phyloP scores from a whole-genome alignment of 1,284 basidiomycete genomes.

The Malassezia nana region DNA sequence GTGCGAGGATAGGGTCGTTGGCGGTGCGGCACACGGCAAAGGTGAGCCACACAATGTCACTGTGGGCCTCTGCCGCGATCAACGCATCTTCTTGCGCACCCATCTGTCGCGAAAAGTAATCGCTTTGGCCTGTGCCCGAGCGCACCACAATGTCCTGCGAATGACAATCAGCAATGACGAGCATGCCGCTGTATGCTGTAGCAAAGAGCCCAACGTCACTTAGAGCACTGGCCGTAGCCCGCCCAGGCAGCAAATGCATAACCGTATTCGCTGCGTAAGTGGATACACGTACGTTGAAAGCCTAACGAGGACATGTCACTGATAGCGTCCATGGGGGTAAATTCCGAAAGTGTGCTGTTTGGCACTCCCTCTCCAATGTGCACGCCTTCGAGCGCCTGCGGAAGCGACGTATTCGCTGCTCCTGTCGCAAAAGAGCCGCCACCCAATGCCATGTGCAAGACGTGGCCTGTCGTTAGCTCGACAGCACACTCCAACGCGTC shows the following conservation, averaged over 20 bases:
- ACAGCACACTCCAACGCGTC: slow-evolving; percentile 33
- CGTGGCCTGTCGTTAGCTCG: slow-evolving; percentile 27
- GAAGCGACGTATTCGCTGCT: neutral
- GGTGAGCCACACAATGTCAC: slow-evolving; percentile 23
- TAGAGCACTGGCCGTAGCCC: slow-evolving; percentile 24
- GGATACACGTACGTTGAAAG: slow-evolving; percentile 25
- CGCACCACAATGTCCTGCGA: slow-evolving; percentile 33
- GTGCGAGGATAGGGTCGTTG: slow-evolving; percentile 27
- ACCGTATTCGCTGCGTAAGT: slow-evolving; percentile 23
- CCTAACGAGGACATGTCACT: slow-evolving; percentile 24
- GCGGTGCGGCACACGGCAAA: slow-evolving; percentile 33
- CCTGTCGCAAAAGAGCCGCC: neutral
- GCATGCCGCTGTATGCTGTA: slow-evolving; percentile 29
- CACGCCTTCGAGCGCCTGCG: neutral
- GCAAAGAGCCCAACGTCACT: slow-evolving; percentile 40
- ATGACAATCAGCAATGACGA: slow-evolving; percentile 37
- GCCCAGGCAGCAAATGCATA: slow-evolving; percentile 31
- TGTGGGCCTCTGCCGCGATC: slow-evolving; percentile 28
- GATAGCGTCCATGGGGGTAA: slow-evolving; percentile 22
- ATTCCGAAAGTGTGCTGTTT: slow-evolving; percentile 4
- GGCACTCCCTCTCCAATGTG: neutral
- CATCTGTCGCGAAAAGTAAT: slow-evolving; percentile 8
- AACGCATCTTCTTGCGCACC: slow-evolving; percentile 20
- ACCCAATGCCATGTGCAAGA: slow-evolving; percentile 21
- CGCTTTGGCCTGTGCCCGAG: slow-evolving; percentile 31